Conservation (phyloP, 108 stramenopile genomes). For the Cyclotella sp. region DNA sequence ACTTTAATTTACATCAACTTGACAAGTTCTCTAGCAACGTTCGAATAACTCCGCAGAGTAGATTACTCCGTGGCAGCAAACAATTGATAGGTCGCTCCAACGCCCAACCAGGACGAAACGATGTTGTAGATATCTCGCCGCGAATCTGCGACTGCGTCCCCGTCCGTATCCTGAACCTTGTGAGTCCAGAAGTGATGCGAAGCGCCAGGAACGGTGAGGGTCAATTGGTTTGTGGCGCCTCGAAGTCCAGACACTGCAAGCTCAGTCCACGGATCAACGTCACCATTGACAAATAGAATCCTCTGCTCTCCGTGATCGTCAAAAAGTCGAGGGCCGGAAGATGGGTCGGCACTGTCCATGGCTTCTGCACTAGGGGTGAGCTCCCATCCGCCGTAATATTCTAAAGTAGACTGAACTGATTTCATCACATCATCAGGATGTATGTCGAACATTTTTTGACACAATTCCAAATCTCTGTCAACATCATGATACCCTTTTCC, state of each 20-base stretch:
- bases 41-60: not conserved
- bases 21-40: too few relatives aligned
- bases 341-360: not conserved
- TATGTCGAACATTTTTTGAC: constrained; percentile 72
- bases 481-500: constrained; percentile 76
- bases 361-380: constrained; percentile 44
- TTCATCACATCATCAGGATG: constrained; percentile 51
- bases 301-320: constrained; percentile 31
- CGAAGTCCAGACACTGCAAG: constrained; percentile 58
- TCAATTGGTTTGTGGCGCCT: constrained; percentile 41
- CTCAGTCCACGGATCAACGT: constrained; percentile 94
- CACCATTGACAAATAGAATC: constrained; percentile 89
- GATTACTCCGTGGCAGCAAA: not conserved
- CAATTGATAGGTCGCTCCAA: not conserved
- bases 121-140: constrained; percentile 62
- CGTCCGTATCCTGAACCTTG: constrained; percentile 61
- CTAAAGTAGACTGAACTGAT: constrained; percentile 68
- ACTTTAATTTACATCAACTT: too few relatives aligned
- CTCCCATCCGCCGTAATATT: constrained; percentile 86
- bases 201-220: constrained; percentile 65
- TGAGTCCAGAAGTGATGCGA: constrained; percentile 93
- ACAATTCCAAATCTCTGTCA: constrained; percentile 77
- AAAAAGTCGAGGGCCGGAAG: not conserved
- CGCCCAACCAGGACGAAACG: constrained; percentile 65
- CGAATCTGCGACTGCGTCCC: constrained; percentile 50